Conservation (phyloP, 805 yeast species). For the Sungouiella thailandica region DNA sequence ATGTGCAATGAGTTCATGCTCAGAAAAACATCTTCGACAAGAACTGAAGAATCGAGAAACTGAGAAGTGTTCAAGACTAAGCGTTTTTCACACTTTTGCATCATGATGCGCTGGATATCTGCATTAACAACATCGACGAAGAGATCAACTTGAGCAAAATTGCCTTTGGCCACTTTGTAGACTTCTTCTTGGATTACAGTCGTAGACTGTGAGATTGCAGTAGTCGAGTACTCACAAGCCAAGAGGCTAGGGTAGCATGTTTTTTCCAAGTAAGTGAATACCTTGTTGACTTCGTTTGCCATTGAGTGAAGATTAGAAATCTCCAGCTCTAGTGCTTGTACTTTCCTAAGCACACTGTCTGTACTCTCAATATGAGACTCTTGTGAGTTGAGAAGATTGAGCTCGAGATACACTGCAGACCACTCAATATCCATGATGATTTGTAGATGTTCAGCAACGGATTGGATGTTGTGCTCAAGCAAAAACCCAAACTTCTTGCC, state of each 20-base stretch:
- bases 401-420: constrained; percentile 4
- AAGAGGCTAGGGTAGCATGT: constrained; percentile 3
- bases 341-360: constrained; percentile 8
- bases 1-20: constrained; percentile 20
- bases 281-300: constrained; percentile 5
- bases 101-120: constrained; percentile 18
- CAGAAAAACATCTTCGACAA: not conserved
- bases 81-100: constrained; percentile 16
- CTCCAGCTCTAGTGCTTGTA: constrained; percentile 20
- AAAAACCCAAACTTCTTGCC: constrained; percentile 41
- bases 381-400: constrained; percentile 5
- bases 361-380: constrained; percentile 1
- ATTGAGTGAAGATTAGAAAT: constrained; percentile 15
- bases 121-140: constrained; percentile 21
- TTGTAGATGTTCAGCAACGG: constrained; percentile 22
- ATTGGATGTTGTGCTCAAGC: constrained; percentile 28
- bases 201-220: constrained; percentile 1
- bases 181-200: constrained; percentile 5
- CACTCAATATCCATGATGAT: constrained; percentile 5
- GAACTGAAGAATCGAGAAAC: constrained; percentile 1
- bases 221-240: constrained; percentile 3
- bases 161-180: constrained; percentile 2
- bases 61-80: constrained; percentile 3
- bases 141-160: constrained; percentile 13
- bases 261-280: constrained; percentile 3